Conservation (phyloP, 1,284 basidiomycete genomes). For the Apiotrichum domesticum region DNA sequence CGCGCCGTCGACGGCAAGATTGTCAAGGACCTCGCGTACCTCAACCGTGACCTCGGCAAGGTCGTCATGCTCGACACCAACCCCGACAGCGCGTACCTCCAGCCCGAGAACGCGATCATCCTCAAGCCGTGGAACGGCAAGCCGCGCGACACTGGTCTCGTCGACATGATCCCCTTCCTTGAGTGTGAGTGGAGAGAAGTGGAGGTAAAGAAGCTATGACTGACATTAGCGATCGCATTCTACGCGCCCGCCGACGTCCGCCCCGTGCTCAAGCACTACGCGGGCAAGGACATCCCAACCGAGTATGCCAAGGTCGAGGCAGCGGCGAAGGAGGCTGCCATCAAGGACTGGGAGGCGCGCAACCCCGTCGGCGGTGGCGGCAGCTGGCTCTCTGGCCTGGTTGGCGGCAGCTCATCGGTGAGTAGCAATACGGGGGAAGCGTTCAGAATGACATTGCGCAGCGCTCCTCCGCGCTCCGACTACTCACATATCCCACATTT, state of each 20-base stretch:
- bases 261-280: slow-evolving; percentile 75
- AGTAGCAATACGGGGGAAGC: too few relatives aligned
- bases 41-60: slow-evolving; percentile 89
- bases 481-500: not conserved
- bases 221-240: slow-evolving; percentile 67
- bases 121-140: slow-evolving; percentile 84
- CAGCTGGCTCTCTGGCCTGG: slow-evolving; percentile 54
- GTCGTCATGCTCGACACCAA: slow-evolving; percentile 84
- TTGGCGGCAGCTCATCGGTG: slow-evolving; percentile 49
- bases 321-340: slow-evolving; percentile 65
- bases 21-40: slow-evolving; percentile 84
- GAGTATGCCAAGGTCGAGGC: slow-evolving; percentile 86
- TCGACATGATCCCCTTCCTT: slow-evolving; percentile 92
- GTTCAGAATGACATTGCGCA: too few relatives aligned
- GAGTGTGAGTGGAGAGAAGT: slow-evolving; percentile 63
- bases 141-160: slow-evolving; percentile 66
- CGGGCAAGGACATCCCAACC: slow-evolving; percentile 77
- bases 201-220: too few relatives aligned
- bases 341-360: slow-evolving; percentile 75
- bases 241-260: slow-evolving; percentile 80
- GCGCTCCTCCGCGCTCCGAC: slow-evolving; percentile 31
- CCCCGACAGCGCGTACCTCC: slow-evolving; percentile 65
- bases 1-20: slow-evolving; percentile 68
- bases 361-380: slow-evolving; percentile 44
- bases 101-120: slow-evolving; percentile 86